Conservation (phyloP, 805 yeast species). For the Pichia cephalocereana region DNA sequence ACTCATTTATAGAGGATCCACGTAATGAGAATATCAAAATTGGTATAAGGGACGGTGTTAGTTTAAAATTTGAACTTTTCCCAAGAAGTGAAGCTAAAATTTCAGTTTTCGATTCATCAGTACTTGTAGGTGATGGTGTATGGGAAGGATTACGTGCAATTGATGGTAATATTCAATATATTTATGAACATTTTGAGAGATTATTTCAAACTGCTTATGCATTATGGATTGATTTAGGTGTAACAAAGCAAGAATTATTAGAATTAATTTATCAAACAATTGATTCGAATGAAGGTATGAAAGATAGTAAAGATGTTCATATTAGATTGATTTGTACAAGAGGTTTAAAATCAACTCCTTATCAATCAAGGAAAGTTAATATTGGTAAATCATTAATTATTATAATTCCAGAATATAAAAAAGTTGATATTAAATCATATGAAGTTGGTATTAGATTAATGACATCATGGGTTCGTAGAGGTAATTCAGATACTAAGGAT, state of each 20-base stretch:
- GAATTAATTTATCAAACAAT: constrained; percentile 2
- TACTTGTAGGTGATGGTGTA: constrained; percentile 2
- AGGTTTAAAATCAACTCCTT: constrained; percentile 3
- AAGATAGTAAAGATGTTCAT: background rate
- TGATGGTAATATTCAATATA: constrained; percentile 1
- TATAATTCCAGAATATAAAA: constrained; percentile 3
- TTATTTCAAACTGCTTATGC: constrained; percentile 1
- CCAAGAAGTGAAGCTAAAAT: constrained; percentile 1
- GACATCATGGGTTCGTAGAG: constrained; percentile 4
- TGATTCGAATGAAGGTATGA: constrained; percentile 3
- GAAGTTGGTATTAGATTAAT: background rate
- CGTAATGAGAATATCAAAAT: background rate
- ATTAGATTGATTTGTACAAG: constrained; percentile 2
- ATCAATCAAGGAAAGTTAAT: constrained; percentile 2
- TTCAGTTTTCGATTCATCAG: constrained; percentile 3
- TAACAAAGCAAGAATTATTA: background rate
- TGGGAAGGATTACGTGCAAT: constrained; percentile 2
- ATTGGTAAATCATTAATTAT: constrained; percentile 1
- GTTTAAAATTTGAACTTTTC: background rate
- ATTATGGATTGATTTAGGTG: constrained; percentile 2
- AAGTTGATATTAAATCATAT: background rate
- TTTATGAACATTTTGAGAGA: constrained; percentile 1
- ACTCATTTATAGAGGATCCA: background rate
- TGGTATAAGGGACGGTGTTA: constrained; percentile 2
- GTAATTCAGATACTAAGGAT: constrained; percentile 2